These are phyloP conservation scores for Stemphylium vesicarium DNA, from an alignment of 2,329 filamentous ascomycete species.

Conservation along the genomic window DNA sequence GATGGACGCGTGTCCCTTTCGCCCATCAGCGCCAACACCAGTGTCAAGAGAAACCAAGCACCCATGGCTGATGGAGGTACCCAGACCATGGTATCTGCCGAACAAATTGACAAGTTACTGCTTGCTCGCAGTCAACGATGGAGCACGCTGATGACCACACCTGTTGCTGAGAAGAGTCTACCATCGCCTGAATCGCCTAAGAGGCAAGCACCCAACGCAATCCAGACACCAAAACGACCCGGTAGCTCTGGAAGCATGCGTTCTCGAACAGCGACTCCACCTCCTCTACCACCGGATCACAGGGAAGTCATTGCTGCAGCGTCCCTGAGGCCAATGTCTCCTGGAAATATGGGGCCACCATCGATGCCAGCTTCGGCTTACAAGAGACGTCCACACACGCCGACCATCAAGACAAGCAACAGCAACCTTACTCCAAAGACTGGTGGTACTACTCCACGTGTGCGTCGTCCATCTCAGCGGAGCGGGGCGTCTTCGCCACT, in stretches of 20 bases:
- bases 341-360: slow-evolving; percentile 79
- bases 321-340: slow-evolving; percentile 58
- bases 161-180: slow-evolving; percentile 38
- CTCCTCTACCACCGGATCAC: slow-evolving; percentile 83
- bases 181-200: slow-evolving; percentile 47
- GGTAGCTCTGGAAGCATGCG: slow-evolving; percentile 74
- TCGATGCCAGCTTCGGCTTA: slow-evolving; percentile 78
- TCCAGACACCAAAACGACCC: slow-evolving; percentile 62
- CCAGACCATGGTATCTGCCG: slow-evolving; percentile 83
- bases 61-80: slow-evolving; percentile 72
- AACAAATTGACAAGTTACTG: slow-evolving; percentile 79
- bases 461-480: slow-evolving; percentile 51
- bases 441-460: slow-evolving; percentile 64
- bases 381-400: slow-evolving; percentile 54
- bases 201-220: slow-evolving; percentile 33
- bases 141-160: slow-evolving; percentile 35
- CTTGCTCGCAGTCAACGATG: slow-evolving; percentile 56
- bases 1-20: slow-evolving; percentile 33
- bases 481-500: slow-evolving; percentile 56
- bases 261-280: slow-evolving; percentile 59
- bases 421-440: slow-evolving; percentile 52
- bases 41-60: slow-evolving; percentile 35
- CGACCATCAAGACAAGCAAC: slow-evolving; percentile 51
- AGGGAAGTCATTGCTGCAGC: slow-evolving; percentile 84
- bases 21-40: slow-evolving; percentile 31